Evolutionary conservation across 306 rosid species (phyloP).

Genomic region (Medicago arabica): DNA sequence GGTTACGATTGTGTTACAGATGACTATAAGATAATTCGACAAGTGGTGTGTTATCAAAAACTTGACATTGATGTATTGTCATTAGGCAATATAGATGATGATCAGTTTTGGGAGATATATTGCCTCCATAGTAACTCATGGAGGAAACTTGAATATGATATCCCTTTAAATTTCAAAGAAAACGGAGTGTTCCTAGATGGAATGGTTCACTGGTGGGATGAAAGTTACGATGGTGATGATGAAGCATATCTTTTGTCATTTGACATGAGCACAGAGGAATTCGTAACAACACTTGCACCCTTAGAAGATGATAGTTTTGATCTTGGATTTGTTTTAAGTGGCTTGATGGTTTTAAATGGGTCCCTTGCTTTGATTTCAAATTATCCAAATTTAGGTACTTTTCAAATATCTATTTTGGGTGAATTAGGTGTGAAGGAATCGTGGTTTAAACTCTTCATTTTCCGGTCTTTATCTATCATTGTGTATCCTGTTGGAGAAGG

Average conservation of each 20-base stretch:
- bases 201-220: neutral
- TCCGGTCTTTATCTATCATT: too few relatives aligned
- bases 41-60: rapidly evolving
- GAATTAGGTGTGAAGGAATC: neutral
- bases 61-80: neutral
- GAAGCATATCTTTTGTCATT: neutral
- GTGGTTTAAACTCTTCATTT: neutral
- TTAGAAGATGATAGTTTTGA: neutral
- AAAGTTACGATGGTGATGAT: neutral
- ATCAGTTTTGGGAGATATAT: neutral
- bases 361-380: neutral
- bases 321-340: neutral
- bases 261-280: neutral
- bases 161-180: neutral
- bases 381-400: too few relatives aligned
- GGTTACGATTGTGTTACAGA: neutral
- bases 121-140: neutral
- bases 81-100: neutral
- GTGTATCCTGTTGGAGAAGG: neutral
- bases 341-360: neutral
- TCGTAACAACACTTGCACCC: neutral
- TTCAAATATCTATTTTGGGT: neutral
- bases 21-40: conserved; percentile 8
- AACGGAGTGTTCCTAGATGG: neutral
- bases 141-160: neutral